Conservation (phyloP, 768 basidiomycete species). For the Mycena kentingensis region DNA sequence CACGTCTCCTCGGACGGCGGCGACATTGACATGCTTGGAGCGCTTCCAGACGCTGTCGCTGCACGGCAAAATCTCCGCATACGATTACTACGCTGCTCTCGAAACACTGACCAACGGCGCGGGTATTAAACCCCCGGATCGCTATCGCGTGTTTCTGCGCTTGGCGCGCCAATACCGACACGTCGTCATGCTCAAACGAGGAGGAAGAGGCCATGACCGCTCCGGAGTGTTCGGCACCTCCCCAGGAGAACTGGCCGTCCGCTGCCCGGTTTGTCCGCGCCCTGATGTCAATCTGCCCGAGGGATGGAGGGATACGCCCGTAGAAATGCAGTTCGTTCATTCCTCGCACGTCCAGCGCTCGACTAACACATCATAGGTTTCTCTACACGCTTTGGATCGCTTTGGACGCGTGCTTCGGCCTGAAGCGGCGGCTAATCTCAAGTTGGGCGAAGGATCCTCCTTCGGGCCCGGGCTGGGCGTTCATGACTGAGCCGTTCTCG, state of each 20-base stretch:
- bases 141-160: conserved; percentile 9
- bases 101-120: conserved; percentile 9
- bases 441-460: conserved; percentile 9
- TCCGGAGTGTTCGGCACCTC: conserved; percentile 22
- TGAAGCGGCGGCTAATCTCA: conserved; percentile 14
- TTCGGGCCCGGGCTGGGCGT: conserved; percentile 9
- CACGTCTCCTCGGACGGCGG: not conserved
- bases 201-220: conserved; percentile 30
- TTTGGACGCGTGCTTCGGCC: conserved; percentile 18
- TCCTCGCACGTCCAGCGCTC: not conserved
- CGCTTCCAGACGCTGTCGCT: conserved; percentile 11
- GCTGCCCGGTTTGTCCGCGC: conserved; percentile 37
- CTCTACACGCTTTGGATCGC: conserved; percentile 2
- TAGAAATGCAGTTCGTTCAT: conserved; percentile 15
- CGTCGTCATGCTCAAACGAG: conserved; percentile 30
- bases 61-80: conserved; percentile 14
- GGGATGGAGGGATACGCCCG: conserved; percentile 24
- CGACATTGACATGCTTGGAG: conserved; percentile 8
- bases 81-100: conserved; percentile 15
- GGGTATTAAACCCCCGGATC: conserved; percentile 3
- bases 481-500: not conserved
- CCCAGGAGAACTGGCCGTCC: conserved; percentile 30
- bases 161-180: conserved; percentile 24
- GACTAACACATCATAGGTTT: not conserved
- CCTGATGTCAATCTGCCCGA: conserved; percentile 29